Percentiles rank a stretch among this genome's conserved stretches.
phyloP scores from a whole-genome alignment of 2,329 filamentous ascomycete species.

The Gnomoniopsis sp. region DNA sequence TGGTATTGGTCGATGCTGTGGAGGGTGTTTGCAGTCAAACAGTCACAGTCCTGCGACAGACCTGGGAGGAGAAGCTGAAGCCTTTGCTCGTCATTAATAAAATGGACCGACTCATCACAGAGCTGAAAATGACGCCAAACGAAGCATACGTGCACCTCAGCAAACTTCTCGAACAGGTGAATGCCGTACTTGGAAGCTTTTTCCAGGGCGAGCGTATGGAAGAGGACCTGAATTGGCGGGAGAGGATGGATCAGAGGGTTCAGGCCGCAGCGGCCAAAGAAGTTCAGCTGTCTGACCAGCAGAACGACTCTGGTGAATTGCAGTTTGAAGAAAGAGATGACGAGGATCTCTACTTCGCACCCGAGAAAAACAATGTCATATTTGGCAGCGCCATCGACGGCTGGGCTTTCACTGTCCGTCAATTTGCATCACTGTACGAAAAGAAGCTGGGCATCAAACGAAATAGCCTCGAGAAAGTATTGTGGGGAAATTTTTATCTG shows the following conservation, averaged over 20 bases:
- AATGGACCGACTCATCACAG: constrained; percentile 90
- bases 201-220: constrained; percentile 99
- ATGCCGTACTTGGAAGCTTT: constrained; percentile 95
- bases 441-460: constrained; percentile 96
- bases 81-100: constrained; percentile 97
- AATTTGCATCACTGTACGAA: constrained; percentile 91
- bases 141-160: constrained; percentile 89
- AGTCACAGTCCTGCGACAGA: constrained; percentile 90
- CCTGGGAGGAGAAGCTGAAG: constrained; percentile 94
- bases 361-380: constrained; percentile 98
- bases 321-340: constrained; percentile 90
- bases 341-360: constrained; percentile 96
- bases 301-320: constrained; percentile 54
- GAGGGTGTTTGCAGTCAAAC: constrained; percentile 99
- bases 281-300: constrained; percentile 42
- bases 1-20: constrained; percentile 93
- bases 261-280: constrained; percentile 67
- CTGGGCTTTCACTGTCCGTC: constrained; percentile 97
- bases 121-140: constrained; percentile 85
- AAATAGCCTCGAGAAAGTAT: constrained; percentile 80
- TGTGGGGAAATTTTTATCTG: constrained; percentile 96
- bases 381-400: constrained; percentile 97
- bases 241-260: constrained; percentile 83
- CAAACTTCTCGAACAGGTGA: constrained; percentile 91
- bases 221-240: constrained; percentile 93